These are phyloP conservation scores for Murraya paniculata DNA, from an alignment of 345 rosid genomes.

Conservation along the genomic window DNA sequence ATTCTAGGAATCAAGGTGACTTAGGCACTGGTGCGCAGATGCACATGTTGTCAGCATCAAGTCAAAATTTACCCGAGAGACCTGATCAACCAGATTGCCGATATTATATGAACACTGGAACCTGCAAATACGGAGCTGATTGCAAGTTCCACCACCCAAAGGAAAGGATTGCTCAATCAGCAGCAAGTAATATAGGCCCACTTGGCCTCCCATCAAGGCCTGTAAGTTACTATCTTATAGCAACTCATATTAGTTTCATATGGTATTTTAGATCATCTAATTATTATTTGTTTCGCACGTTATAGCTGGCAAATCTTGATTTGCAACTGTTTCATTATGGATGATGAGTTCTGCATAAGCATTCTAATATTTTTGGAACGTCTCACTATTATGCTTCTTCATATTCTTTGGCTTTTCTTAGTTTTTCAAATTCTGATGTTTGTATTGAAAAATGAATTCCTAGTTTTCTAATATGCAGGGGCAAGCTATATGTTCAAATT, in stretches of 20 bases:
- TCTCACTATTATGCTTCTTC: not conserved
- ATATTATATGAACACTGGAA: slow-evolving; percentile 66
- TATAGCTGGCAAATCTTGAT: not conserved
- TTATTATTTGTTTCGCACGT: no score
- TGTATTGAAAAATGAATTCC: not conserved
- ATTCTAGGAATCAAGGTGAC: slow-evolving; percentile 44
- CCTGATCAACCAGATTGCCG: slow-evolving; percentile 78
- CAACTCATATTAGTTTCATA: not conserved
- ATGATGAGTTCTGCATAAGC: not conserved
- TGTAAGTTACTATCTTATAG: slow-evolving; percentile 36
- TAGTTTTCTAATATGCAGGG: slow-evolving; percentile 46
- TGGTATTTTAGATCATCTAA: not conserved
- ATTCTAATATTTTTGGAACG: not conserved
- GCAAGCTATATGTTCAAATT: slow-evolving; percentile 62
- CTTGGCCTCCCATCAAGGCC: slow-evolving; percentile 65
- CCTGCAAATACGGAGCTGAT: slow-evolving; percentile 76
- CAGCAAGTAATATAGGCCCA: slow-evolving; percentile 32
- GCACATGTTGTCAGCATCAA: slow-evolving; percentile 31
- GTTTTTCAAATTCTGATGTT: not conserved
- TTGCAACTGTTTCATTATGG: not conserved
- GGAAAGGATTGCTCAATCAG: slow-evolving; percentile 51
- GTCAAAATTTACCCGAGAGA: slow-evolving; percentile 51
- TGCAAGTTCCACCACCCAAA: slow-evolving; percentile 87
- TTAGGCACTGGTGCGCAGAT: slow-evolving; percentile 48
- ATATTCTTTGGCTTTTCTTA: not conserved